Base-by-base conservation (phyloP, 169 alveolate species). In the Plasmodium malariae region DNA sequence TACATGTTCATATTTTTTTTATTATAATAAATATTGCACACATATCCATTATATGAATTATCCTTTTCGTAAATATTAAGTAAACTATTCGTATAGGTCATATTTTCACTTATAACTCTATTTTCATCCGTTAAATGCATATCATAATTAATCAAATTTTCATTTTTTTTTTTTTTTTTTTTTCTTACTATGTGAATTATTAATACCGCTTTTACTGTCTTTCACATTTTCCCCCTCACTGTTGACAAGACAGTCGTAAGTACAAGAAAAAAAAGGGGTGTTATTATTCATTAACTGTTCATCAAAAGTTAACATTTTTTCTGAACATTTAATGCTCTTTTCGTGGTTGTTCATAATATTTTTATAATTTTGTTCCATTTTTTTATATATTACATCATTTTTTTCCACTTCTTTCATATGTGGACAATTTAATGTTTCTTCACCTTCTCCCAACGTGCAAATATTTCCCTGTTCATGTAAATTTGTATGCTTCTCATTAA, bases 281-380 rank as follows among this genome's bases (percentile, higher is more conserved):
- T 69, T 69, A 37, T 55, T 63, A 9, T 76, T 65, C 62, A 76
- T 60, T 63, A 30, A 12, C 76, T 62, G 57, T 12, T 76, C 89
- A 76, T 28, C 28, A 62, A 5, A 19, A 3, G 21, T 17, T 51
- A 36, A 17, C 76, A 55, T 60, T 45, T 37, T 76, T 76, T 62
- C 78, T 17, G 34, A 24, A 32, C 7, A 34, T 28, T 62, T 62
- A n/a, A 21, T 40, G n/a, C 21, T 49, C n/a, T 54, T 54, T 71
- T 51, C 48, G 28, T 30, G 37, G 17, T 17, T 62, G 63, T 48
- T 48, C 59, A 40, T 60, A 68, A 34, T 28, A 49, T 60, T 62
- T 40, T 63, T 45, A n/a, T 60, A 7, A 60, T 43, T 43, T 60
- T 76, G 43, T 34, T 62, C 76, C 45, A 62, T 76, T 62, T 62